Evolutionary conservation across 306 rosid genomes (phyloP).

Genomic region (Ochetophila trinervis): DNA sequence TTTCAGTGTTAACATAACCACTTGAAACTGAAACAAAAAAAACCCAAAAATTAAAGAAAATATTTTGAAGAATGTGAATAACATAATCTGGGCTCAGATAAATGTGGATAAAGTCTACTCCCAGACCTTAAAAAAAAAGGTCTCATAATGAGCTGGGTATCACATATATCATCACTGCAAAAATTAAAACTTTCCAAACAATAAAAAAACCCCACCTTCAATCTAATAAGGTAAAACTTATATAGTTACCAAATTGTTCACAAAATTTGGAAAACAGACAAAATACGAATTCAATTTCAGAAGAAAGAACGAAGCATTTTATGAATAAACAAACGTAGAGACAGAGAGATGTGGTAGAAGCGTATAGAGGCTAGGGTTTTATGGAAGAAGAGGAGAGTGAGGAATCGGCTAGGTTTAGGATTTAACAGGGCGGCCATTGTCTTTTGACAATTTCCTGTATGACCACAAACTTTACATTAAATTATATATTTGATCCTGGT

Average conservation of each 20-base stretch:
- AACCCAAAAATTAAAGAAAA: neutral
- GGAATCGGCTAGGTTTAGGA: slow-evolving; percentile 3
- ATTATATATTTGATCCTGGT: neutral
- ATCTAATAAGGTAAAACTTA: neutral
- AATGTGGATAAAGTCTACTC: slow-evolving; percentile 26
- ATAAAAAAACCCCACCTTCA: neutral
- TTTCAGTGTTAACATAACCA: too few species aligned
- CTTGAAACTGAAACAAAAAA: neutral
- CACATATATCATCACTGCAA: slow-evolving; percentile 33
- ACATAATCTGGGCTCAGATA: slow-evolving; percentile 24
- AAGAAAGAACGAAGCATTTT: too few species aligned
- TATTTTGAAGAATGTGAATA: neutral
- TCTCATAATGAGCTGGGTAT: slow-evolving; percentile 45
- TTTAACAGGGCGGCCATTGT: neutral
- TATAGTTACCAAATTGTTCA: too few species aligned
- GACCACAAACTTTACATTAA: neutral
- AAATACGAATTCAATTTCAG: too few species aligned
- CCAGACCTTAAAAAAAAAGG: slow-evolving; percentile 37
- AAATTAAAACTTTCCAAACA: neutral
- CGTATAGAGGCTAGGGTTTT: neutral
- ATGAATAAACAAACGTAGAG: neutral
- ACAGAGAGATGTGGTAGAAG: neutral
- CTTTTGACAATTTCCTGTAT: neutral
- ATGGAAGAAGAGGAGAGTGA: neutral
- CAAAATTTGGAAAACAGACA: too few species aligned